A percentile compares a stretch with the other conserved stretches of the same genome.
Evolutionary conservation across 2,329 filamentous ascomycete species (phyloP).

Genomic region (Ophiostoma sp.): DNA sequence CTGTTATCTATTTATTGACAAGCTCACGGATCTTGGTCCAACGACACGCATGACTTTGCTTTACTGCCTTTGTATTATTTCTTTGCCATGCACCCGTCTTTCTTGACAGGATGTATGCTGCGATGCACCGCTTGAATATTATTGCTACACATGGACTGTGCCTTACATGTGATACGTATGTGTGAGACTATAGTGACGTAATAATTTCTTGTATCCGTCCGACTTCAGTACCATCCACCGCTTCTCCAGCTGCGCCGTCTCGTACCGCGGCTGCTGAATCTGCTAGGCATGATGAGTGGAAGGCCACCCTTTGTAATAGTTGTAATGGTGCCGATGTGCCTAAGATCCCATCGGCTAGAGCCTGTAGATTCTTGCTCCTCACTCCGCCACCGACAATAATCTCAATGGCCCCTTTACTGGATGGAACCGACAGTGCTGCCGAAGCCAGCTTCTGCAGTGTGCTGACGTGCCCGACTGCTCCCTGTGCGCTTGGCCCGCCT

Average conservation of each 20-base stretch:
- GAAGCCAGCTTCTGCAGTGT: conserved; percentile 36
- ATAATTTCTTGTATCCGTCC: conserved; percentile 14
- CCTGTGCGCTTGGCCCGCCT: conserved; percentile 42
- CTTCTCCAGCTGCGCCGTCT: conserved; percentile 23
- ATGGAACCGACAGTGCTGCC: conserved; percentile 22
- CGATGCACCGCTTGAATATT: too few relatives aligned
- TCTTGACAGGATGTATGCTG: background rate
- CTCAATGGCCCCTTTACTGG: conserved; percentile 34
- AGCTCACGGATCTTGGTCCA: too few relatives aligned
- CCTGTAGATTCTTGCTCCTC: conserved; percentile 37
- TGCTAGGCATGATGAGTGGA: conserved; percentile 45
- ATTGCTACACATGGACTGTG: too few relatives aligned
- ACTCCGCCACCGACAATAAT: conserved; percentile 51
- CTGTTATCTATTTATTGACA: too few relatives aligned
- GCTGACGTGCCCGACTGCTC: conserved; percentile 35
- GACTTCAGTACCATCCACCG: conserved; percentile 31
- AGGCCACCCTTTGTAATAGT: conserved; percentile 25
- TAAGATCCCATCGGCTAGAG: conserved; percentile 31
- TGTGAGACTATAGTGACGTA: background rate
- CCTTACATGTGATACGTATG: too few relatives aligned
- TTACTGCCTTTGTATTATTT: background rate
- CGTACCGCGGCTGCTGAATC: conserved; percentile 18
- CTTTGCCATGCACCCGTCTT: background rate
- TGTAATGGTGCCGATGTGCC: background rate
- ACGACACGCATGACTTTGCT: background rate